These are phyloP conservation scores for Aurantiochytrium sp. DNA, from an alignment of 108 stramenopile genomes.

Conservation along the genomic window DNA sequence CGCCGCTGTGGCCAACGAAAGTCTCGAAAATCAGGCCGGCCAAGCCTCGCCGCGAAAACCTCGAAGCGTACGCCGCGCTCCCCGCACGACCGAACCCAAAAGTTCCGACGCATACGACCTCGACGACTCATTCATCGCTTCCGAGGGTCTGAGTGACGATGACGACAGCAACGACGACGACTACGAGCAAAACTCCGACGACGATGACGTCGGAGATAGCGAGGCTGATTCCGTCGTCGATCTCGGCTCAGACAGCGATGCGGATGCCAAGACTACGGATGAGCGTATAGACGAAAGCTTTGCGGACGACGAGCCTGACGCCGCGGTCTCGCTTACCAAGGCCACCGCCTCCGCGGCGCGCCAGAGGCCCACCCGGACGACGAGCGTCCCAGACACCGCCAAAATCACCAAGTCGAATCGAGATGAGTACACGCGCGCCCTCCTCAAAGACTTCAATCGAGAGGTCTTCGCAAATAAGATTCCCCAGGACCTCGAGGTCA, in stretches of 20 bases:
- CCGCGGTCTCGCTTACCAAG: background rate
- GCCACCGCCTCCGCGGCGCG: background rate
- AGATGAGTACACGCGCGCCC: background rate
- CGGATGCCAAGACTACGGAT: background rate
- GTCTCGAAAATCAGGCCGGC: too few species aligned
- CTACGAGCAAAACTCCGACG: background rate
- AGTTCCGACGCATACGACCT: background rate
- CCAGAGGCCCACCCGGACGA: background rate
- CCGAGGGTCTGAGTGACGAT: background rate
- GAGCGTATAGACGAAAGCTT: too few species aligned
- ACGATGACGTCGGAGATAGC: background rate
- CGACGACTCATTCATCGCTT: background rate
- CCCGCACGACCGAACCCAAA: background rate
- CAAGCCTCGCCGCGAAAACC: too few species aligned
- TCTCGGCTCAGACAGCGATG: too few species aligned
- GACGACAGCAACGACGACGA: background rate
- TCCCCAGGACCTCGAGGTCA: conserved; percentile 19
- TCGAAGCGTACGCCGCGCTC: too few species aligned
- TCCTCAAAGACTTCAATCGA: background rate
- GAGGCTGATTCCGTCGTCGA: background rate
- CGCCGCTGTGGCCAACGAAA: too few species aligned
- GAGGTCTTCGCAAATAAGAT: background rate
- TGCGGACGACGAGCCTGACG: background rate
- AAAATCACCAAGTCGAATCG: background rate
- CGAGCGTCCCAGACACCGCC: background rate